Conservation (phyloP, 2,329 filamentous ascomycete genomes). For the Thermoascus crustaceus region DNA sequence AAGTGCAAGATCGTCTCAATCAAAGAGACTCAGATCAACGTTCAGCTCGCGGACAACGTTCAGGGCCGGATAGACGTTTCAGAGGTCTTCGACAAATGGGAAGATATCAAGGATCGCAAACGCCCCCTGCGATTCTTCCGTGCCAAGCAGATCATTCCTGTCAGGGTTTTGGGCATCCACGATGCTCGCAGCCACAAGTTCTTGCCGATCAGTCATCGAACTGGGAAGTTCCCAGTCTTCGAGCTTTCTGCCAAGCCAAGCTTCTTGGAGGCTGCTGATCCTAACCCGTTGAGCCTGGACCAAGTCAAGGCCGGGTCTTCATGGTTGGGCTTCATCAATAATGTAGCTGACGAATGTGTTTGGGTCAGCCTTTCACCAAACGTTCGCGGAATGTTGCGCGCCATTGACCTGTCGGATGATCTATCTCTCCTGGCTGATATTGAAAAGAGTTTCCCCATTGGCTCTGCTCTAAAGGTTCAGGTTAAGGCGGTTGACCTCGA, state of each 20-base stretch:
- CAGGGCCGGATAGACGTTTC: conserved; percentile 92
- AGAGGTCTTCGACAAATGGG: conserved; percentile 80
- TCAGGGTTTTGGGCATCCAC: conserved; percentile 77
- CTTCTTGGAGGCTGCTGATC: conserved; percentile 43
- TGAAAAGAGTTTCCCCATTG: conserved; percentile 72
- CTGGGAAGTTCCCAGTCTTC: conserved; percentile 67
- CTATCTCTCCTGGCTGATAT: conserved; percentile 69
- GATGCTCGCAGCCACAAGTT: conserved; percentile 87
- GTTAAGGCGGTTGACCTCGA: conserved; percentile 66
- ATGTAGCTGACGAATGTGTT: conserved; percentile 66
- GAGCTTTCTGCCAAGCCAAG: conserved; percentile 78
- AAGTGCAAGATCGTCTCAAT: conserved; percentile 75
- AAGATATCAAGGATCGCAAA: conserved; percentile 76
- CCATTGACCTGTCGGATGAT: conserved; percentile 82
- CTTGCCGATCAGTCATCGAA: conserved; percentile 80
- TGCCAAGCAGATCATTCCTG: conserved; percentile 60
- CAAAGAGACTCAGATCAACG: conserved; percentile 87
- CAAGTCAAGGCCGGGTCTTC: conserved; percentile 63
- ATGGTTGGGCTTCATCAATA: conserved; percentile 84
- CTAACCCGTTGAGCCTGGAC: conserved; percentile 61
- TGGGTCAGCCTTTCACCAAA: conserved; percentile 90
- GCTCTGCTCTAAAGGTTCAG: conserved; percentile 75
- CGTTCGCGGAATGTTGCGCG: conserved; percentile 72
- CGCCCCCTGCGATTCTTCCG: conserved; percentile 68
- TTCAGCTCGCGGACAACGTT: conserved; percentile 75